phyloP scores from a whole-genome alignment of 1,284 basidiomycete species.

The Trichosporon coremiiforme region DNA sequence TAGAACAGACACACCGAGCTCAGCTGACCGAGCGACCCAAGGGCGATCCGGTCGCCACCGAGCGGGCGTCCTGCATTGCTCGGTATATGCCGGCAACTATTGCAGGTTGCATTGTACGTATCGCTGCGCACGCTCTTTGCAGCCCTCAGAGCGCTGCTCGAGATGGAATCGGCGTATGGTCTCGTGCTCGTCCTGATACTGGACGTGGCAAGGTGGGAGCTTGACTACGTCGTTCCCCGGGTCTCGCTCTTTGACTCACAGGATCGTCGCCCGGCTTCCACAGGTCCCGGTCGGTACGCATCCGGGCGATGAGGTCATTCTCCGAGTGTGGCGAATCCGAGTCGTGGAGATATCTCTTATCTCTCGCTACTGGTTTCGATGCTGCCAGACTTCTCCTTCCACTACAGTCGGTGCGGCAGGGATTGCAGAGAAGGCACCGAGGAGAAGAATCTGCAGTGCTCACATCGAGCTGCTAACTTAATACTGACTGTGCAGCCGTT shows the following conservation, averaged over 20 bases:
- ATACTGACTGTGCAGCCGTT: no score
- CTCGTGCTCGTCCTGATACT: neutral
- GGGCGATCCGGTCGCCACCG: neutral
- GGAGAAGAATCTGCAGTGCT: no score
- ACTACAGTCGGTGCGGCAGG: no score
- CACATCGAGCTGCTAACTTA: no score
- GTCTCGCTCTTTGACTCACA: neutral
- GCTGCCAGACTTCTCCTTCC: neutral
- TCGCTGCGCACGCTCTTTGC: no score
- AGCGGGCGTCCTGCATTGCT: no score
- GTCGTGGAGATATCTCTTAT: neutral
- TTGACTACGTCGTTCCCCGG: neutral
- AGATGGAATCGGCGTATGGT: neutral
- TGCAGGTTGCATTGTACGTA: no score
- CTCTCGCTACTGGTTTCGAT: neutral
- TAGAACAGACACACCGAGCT: neutral
- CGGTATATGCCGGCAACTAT: no score
- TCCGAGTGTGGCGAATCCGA: neutral
- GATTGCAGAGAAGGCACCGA: no score
- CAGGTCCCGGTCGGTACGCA: no score
- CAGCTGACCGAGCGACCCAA: neutral
- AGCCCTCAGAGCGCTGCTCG: neutral
- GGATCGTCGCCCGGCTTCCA: neutral
- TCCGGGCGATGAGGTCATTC: neutral
- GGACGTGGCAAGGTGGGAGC: no score